phyloP scores from a whole-genome alignment of 1,284 basidiomycete species.

The Ceratobasidium theobromae region DNA sequence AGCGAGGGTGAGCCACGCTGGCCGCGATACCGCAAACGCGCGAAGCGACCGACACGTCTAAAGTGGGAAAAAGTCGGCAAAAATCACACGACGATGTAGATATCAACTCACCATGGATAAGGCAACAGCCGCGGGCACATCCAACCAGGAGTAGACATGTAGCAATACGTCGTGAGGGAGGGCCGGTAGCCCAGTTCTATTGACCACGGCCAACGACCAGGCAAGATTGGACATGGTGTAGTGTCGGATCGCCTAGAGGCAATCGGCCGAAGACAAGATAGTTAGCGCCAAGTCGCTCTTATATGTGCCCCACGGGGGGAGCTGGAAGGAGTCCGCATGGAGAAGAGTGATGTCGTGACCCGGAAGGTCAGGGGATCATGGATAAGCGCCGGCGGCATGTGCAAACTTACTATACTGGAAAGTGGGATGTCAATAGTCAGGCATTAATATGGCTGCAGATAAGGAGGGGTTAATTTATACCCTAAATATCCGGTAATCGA shows the following conservation, averaged over 20 bases:
- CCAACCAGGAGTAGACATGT: background rate
- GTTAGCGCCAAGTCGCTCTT: background rate
- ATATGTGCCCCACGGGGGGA: background rate
- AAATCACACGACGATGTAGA: background rate
- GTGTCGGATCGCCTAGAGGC: background rate
- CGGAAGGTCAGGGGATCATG: too few relatives aligned
- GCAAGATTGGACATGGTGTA: background rate
- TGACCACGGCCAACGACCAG: background rate
- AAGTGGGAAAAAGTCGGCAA: background rate
- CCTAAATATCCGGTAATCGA: background rate
- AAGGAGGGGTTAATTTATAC: background rate
- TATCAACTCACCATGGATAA: constrained; percentile 1
- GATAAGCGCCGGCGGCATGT: too few relatives aligned
- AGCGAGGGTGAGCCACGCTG: constrained; percentile 26
- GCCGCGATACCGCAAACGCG: constrained; percentile 2
- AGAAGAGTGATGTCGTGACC: too few relatives aligned
- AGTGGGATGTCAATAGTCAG: too few relatives aligned
- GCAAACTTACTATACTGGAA: too few relatives aligned
- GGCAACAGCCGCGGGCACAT: background rate
- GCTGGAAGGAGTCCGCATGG: background rate
- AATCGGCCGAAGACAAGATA: constrained; percentile 16
- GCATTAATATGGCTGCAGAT: too few relatives aligned
- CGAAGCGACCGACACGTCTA: constrained; percentile 15
- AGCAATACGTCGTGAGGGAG: constrained; percentile 19
- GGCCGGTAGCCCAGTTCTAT: constrained; percentile 5